phyloP scores from a whole-genome alignment of 2,329 filamentous ascomycete species.

The Colletotrichum graminicola region DNA sequence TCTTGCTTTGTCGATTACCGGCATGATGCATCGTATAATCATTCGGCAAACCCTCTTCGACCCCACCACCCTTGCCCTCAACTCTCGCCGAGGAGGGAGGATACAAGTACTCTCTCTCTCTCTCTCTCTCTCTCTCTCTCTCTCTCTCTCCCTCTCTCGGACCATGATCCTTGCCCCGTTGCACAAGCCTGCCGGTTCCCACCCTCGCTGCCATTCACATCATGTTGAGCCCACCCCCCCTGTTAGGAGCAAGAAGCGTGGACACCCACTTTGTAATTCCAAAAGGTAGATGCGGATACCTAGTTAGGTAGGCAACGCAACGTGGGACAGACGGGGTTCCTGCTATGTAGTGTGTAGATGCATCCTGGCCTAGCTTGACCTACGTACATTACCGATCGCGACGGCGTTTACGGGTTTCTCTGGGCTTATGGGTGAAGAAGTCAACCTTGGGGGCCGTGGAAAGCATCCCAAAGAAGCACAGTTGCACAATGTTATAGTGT shows the following conservation, averaged over 20 bases:
- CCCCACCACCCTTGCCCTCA: too few relatives aligned
- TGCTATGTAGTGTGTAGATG: background rate
- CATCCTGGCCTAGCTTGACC: too few relatives aligned
- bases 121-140: too few relatives aligned
- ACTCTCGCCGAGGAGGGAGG: background rate
- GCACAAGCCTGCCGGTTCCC: constrained; percentile 42
- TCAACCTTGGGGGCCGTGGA: background rate
- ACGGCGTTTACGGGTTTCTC: background rate
- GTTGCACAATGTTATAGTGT: background rate
- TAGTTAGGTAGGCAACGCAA: constrained; percentile 6
- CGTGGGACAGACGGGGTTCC: constrained; percentile 15
- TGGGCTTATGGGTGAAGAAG: background rate
- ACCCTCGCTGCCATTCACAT: constrained; percentile 33
- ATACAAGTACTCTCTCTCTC: too few relatives aligned
- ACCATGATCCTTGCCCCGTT: constrained; percentile 31
- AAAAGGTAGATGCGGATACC: constrained; percentile 14
- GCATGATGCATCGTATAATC: constrained; percentile 27
- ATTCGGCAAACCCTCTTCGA: background rate
- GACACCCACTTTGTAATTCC: constrained; percentile 12
- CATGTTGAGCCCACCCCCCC: constrained; percentile 7
- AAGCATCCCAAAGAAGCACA: background rate
- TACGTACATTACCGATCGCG: constrained; percentile 30
- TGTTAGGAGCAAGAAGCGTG: constrained; percentile 26
- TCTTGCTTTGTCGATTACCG: constrained; percentile 33
- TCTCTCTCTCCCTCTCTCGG: background rate